Evolutionary conservation across 2,329 filamentous ascomycete species (phyloP).

Genomic region (Zymoseptoria pseudotritici): DNA sequence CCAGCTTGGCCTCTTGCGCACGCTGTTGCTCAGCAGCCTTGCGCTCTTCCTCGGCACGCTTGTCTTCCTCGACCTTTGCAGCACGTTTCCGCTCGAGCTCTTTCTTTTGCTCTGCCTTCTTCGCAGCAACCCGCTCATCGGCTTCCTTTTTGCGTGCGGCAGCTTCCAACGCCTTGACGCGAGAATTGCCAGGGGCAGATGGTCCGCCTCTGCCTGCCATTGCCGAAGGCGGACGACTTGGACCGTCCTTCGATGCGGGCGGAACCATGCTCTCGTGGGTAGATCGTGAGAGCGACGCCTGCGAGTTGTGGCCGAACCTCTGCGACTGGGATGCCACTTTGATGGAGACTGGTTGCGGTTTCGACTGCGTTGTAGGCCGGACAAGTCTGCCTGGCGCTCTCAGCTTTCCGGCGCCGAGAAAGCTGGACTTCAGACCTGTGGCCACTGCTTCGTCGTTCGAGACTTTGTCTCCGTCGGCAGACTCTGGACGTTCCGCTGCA

Average conservation of each 20-base stretch:
- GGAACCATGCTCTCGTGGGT: conserved; percentile 27
- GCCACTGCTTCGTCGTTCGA: conserved; percentile 50
- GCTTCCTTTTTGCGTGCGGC: conserved; percentile 77
- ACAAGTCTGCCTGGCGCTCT: conserved; percentile 28
- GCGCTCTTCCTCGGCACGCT: conserved; percentile 22
- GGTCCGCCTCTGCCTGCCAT: conserved; percentile 62
- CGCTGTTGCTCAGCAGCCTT: conserved; percentile 34
- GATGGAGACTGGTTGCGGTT: conserved; percentile 64
- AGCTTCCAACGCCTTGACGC: conserved; percentile 54
- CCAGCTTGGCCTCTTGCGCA: conserved; percentile 30
- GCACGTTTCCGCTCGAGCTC: conserved; percentile 72
- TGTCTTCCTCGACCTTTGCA: conserved; percentile 50
- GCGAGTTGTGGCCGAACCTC: conserved; percentile 24
- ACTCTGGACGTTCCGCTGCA: conserved; percentile 18
- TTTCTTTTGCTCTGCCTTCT: conserved; percentile 72
- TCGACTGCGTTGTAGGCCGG: conserved; percentile 49
- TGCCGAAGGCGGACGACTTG: conserved; percentile 33
- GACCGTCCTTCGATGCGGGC: conserved; percentile 9
- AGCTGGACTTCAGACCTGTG: conserved; percentile 45
- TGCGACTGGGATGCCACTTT: conserved; percentile 49
- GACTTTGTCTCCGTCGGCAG: conserved; percentile 32
- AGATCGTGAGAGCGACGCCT: conserved; percentile 19
- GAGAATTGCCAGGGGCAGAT: conserved; percentile 51
- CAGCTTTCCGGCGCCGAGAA: conserved; percentile 33
- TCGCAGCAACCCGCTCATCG: conserved; percentile 71